Conservation (phyloP, 2,329 filamentous ascomycete genomes). For the Ascocoryne sarcoides region DNA sequence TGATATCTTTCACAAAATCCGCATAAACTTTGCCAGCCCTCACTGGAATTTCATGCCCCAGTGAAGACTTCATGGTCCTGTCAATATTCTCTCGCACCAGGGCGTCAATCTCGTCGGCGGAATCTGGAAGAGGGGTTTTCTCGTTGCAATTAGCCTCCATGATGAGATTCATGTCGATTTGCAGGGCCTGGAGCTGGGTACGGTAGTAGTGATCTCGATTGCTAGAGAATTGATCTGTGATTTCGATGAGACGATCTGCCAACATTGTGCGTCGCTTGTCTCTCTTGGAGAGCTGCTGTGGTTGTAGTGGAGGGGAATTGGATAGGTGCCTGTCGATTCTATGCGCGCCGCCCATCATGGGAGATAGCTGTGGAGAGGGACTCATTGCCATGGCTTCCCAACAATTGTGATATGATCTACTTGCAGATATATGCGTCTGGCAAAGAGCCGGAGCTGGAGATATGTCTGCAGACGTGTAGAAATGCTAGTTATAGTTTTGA, state of each 20-base stretch:
- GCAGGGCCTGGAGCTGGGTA: slow-evolving; percentile 83
- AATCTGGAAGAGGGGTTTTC: slow-evolving; percentile 55
- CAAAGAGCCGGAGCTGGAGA: no score
- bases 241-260: slow-evolving; percentile 65
- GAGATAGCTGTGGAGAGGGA: slow-evolving; percentile 25
- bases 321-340: slow-evolving; percentile 23
- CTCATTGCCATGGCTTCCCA: slow-evolving; percentile 21
- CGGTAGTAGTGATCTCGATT: slow-evolving; percentile 80
- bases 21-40: slow-evolving; percentile 79
- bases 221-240: slow-evolving; percentile 69
- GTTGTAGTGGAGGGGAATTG: slow-evolving; percentile 25
- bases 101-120: slow-evolving; percentile 33
- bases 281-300: slow-evolving; percentile 56
- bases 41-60: slow-evolving; percentile 30
- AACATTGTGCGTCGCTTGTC: slow-evolving; percentile 83
- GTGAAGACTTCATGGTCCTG: slow-evolving; percentile 28
- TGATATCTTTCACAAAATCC: slow-evolving; percentile 77
- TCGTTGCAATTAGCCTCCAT: slow-evolving; percentile 77
- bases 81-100: slow-evolving; percentile 25
- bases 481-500: no score
- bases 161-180: slow-evolving; percentile 80
- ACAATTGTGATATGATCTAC: no score
- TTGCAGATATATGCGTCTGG: no score
- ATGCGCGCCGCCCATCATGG: slow-evolving; percentile 19
- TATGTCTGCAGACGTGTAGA: no score